phyloP scores from a whole-genome alignment of 176 grass and related monocot species.

The Zoysia pacifica region DNA sequence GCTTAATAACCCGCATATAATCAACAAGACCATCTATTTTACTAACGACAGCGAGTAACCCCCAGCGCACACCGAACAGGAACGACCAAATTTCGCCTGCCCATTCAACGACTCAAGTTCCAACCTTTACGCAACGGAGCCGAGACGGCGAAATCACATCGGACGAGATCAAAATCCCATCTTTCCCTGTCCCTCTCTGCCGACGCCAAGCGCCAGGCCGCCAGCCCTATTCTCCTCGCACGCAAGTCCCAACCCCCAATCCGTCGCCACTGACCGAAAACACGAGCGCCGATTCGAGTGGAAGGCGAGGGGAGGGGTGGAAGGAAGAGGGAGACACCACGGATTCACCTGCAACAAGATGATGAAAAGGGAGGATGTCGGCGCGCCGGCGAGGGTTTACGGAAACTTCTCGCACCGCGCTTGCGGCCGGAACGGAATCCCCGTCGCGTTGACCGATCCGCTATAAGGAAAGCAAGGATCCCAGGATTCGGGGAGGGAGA shows the following conservation, averaged over 20 bases:
- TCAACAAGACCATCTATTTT: neutral
- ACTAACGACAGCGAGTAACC: neutral
- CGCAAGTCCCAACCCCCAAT: neutral
- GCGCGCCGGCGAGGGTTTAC: neutral
- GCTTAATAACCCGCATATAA: neutral
- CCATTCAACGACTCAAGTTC: neutral
- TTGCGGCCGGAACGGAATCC: neutral
- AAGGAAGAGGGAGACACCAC: neutral
- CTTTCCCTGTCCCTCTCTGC: neutral
- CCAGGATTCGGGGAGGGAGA: neutral
- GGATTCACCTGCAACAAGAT: neutral
- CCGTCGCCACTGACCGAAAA: neutral
- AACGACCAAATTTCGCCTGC: neutral
- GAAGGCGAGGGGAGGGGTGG: neutral
- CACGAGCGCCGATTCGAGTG: neutral
- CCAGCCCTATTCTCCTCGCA: neutral
- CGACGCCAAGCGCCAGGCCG: no score
- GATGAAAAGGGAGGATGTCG: neutral
- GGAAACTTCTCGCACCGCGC: neutral
- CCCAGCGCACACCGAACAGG: neutral
- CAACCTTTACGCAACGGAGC: no score
- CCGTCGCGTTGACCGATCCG: slow-evolving; percentile 25
- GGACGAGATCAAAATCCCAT: slow-evolving; percentile 14
- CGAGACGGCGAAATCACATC: neutral
- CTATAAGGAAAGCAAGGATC: slow-evolving; percentile 11